Base-by-base conservation (phyloP, 2,329 filamentous ascomycete genomes). In the Verticillium nubilum region DNA sequence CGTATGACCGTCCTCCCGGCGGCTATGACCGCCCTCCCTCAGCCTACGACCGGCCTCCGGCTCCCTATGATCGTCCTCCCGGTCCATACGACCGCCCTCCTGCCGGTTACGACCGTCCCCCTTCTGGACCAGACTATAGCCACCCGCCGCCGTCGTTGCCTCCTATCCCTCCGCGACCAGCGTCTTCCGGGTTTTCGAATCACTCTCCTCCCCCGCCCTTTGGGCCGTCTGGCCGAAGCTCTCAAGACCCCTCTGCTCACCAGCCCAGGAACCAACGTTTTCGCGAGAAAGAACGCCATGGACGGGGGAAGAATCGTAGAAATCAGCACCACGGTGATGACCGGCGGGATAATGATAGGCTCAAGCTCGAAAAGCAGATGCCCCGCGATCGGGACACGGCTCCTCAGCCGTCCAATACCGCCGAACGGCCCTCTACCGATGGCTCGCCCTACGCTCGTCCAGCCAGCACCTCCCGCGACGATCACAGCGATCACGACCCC, bases 51-150 rank as follows among this genome's bases (percentile, higher is more conserved):
- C 19, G 55, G 6, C 55, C 56, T 19, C 52, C 23, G 15, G 15
- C 17, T 5, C 19, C 12, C 17, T 28, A 28, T 35, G 1, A 54
- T 19, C 37, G 26, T 10, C 19, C 47, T 3, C 63, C 64, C 50
- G 64, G 60, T 59, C 10, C 3, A 7, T 31, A 31, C 12, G 29
- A 31, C 29, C n/a, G n/a, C n/a, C n/a, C n/a, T n/a, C 15, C 10
- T 19, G 31, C 50, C 67, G 67, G 67, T 37, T 60, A 67, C 26
- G 59, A 67, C 53, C 59, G 61, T 57, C 66, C 61, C 59, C 60
- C 67, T 31, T 65, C 65, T n/a, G 60, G 25, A 26, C 25, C 17
- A 47, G 13, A 42, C 56, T 26, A 66, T 29, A 59, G 65, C n/a
- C 65, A 67, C 52, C 62, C 56, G 1, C 15, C 55, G 15, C 55